Evolutionary conservation across 2,329 filamentous ascomycete species (phyloP).

Genomic region (Atkinsonella hypoxylon): DNA sequence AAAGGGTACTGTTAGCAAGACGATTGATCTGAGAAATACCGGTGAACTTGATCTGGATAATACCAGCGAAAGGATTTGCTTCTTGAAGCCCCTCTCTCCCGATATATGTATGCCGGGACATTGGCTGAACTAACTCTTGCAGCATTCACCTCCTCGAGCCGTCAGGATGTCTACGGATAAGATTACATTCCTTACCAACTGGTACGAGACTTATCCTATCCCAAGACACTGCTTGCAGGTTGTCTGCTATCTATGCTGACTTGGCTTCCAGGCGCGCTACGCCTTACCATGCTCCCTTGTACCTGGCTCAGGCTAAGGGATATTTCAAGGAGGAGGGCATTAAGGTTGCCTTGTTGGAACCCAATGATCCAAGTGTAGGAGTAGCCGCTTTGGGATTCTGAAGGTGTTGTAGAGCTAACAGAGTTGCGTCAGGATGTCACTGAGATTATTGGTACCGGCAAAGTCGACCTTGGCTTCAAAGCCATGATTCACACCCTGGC

Average conservation of each 20-base stretch:
- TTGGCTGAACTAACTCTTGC: conserved; percentile 33
- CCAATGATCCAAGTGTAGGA: conserved; percentile 61
- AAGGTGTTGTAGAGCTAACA: not conserved
- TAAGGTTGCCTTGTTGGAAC: conserved; percentile 66
- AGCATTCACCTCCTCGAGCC: conserved; percentile 31
- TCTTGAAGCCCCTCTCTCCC: conserved; percentile 32
- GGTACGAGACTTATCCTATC: conserved; percentile 34
- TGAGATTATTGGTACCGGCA: conserved; percentile 66
- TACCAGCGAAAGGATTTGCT: conserved; percentile 83
- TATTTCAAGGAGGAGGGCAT: conserved; percentile 66
- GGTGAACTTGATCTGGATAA: conserved; percentile 80
- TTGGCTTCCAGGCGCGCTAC: conserved; percentile 54
- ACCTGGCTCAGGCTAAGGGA: conserved; percentile 64
- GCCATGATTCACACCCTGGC: conserved; percentile 76
- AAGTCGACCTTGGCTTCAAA: conserved; percentile 70
- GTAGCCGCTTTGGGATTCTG: not conserved
- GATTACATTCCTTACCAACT: conserved; percentile 78
- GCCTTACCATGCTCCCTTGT: conserved; percentile 68
- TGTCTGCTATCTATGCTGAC: not conserved
- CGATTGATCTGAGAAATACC: conserved; percentile 61
- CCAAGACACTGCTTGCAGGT: not conserved
- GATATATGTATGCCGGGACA: conserved; percentile 21
- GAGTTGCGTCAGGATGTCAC: conserved; percentile 50
- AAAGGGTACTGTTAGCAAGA: conserved; percentile 8
- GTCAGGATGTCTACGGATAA: conserved; percentile 66